Conservation (phyloP, 2,329 filamentous ascomycete genomes). For the Blastomyces gilchristii region DNA sequence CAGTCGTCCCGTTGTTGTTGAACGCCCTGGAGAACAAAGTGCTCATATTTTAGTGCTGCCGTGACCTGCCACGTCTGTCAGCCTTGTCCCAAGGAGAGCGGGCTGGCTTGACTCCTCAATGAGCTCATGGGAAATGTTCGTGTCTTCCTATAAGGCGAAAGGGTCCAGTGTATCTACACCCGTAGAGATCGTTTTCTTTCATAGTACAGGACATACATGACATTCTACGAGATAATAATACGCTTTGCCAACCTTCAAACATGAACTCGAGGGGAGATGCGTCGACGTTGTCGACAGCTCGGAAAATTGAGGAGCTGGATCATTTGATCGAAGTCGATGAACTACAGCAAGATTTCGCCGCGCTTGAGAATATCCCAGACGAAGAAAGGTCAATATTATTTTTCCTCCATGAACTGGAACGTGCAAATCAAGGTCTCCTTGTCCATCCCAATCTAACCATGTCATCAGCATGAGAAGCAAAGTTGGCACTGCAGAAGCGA, state of each 20-base stretch:
- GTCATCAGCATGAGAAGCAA: not conserved
- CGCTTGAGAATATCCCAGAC: not conserved
- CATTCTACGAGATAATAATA: not conserved
- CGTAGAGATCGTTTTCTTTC: not conserved
- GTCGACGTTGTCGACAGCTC: not conserved
- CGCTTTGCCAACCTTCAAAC: not conserved
- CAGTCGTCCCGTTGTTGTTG: not conserved
- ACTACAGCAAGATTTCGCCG: not conserved
- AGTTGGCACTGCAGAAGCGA: not conserved
- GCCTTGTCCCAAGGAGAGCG: not conserved
- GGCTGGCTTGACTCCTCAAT: not conserved
- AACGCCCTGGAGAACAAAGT: not conserved
- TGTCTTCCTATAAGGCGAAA: not conserved
- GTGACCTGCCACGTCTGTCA: constrained; percentile 4
- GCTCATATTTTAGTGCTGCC: not conserved
- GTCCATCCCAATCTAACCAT: not conserved
- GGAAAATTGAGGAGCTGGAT: not conserved
- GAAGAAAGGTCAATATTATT: not conserved
- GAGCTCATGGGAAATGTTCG: not conserved
- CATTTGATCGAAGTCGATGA: not conserved
- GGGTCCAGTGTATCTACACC: not conserved
- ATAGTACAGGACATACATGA: not conserved
- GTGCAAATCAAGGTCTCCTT: not conserved
- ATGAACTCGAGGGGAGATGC: constrained; percentile 1
- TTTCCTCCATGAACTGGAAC: not conserved